A percentile compares a stretch with the other conserved stretches of the same genome.
Evolutionary conservation across 2,329 filamentous ascomycete genomes (phyloP).

Genomic region (Stagonosporopsis rhizophila): DNA sequence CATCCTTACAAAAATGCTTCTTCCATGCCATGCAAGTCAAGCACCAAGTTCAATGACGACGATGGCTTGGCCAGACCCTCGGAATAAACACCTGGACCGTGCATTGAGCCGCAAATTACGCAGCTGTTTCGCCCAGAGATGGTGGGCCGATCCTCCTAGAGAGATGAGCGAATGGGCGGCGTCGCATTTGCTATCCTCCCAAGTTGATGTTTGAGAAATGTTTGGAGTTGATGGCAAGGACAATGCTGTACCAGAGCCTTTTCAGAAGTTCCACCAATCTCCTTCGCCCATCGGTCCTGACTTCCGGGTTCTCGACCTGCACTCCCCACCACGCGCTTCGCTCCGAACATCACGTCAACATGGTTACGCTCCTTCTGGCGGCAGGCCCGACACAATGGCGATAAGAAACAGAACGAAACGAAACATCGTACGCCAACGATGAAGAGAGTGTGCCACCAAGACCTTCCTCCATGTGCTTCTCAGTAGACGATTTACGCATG

Average conservation of each 20-base stretch:
- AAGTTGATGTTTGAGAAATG: slow-evolving; percentile 10
- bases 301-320: slow-evolving; percentile 5
- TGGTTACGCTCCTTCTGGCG: not conserved
- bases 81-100: not conserved
- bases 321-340: slow-evolving; percentile 1
- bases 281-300: not conserved
- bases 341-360: slow-evolving; percentile 12
- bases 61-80: not conserved
- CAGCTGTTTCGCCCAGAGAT: slow-evolving; percentile 16
- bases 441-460: not conserved
- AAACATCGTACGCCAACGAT: slow-evolving; percentile 1
- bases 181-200: slow-evolving; percentile 3
- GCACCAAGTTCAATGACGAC: not conserved
- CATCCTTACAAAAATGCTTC: not conserved
- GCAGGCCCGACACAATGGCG: not conserved
- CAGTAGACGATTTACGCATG: not conserved
- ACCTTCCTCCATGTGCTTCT: no score
- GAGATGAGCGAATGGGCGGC: slow-evolving; percentile 9
- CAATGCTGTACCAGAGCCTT: slow-evolving; percentile 10
- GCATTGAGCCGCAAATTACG: slow-evolving; percentile 11
- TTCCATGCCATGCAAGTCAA: not conserved
- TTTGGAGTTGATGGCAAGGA: slow-evolving; percentile 16
- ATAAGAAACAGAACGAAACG: slow-evolving; percentile 6
- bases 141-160: slow-evolving; percentile 4
- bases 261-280: slow-evolving; percentile 20